Evolutionary conservation across 2,329 filamentous ascomycete species (phyloP), one percentile per base, ranked within the genome.

Genomic region (Akanthomyces lecanii): DNA sequence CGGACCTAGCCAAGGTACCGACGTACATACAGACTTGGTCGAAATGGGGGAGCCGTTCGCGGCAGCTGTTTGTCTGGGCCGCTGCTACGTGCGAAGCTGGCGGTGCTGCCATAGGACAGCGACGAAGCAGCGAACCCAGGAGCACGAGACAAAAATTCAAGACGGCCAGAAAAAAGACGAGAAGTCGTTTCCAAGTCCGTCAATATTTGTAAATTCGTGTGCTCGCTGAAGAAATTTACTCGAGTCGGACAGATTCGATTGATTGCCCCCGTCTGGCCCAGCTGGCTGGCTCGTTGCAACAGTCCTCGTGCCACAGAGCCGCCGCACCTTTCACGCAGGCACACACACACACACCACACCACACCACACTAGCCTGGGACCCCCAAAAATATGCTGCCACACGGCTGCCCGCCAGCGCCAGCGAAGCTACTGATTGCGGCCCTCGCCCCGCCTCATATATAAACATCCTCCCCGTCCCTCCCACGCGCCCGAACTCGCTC

Each of bases 391-490:
- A 21, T 48, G 57, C 40, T 36, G n/a, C 48, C 48, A 28, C 45
- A 60, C 21, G 21, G 21, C 21, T 21, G 21, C 30, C 47, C 33
- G 11, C 36, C 25, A 8, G 36, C 21, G 42, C 61, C 54, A 56
- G 61, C 52, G 30, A 36, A 33, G 30, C 56, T 81, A 83, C 80
- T 84, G 81, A 84, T 84, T 84, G 81, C 78, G 79, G 74, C 78
- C 75, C 77, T 78, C 74, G 76, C 77, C 77, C 79, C 78, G 81
- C 81, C 80, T 77, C 77, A 78, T 80, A 85, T 86, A 86, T 85
- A 85, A 86, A 84, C 80, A 82, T 44, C 76, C 74, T 75, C 78
- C 60, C 79, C 73, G 63, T 73, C 74, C 78, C 78, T 77, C 76
- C 79, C 77, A 72, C 81, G 81, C 81, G 79, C 80, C 79, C 81